Evolutionary conservation across 768 basidiomycete genomes (phyloP).

Genomic region (Tricholoma hemisulphureum): DNA sequence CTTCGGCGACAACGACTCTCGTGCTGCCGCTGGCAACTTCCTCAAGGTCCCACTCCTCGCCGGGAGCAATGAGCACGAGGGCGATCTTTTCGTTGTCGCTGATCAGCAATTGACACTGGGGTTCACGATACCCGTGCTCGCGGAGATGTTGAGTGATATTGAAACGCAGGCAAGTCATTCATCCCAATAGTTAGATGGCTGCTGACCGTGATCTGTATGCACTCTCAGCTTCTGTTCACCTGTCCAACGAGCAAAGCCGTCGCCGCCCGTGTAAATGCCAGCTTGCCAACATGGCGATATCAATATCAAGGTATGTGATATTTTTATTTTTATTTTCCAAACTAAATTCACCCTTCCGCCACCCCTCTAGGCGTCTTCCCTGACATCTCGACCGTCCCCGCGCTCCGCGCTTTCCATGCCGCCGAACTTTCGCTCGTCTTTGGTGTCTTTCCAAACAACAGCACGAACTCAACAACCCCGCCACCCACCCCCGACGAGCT

Average conservation of each 20-base stretch:
- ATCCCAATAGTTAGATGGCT: too few relatives aligned
- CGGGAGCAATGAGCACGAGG: conserved; percentile 29
- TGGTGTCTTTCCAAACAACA: conserved; percentile 32
- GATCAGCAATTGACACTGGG: neutral
- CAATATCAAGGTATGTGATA: conserved; percentile 20
- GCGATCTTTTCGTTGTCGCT: conserved; percentile 8
- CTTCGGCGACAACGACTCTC: conserved; percentile 26
- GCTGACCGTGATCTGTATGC: neutral
- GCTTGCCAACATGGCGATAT: conserved; percentile 19
- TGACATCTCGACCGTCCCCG: conserved; percentile 32
- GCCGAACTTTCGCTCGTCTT: conserved; percentile 41
- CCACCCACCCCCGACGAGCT: neutral
- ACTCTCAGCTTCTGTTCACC: conserved; percentile 24
- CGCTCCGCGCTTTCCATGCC: conserved; percentile 37
- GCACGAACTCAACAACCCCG: conserved; percentile 36
- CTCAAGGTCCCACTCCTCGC: conserved; percentile 13
- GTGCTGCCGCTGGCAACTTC: conserved; percentile 10
- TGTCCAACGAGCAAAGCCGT: conserved; percentile 30
- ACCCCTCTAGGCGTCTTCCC: conserved; percentile 34
- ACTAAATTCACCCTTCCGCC: too few relatives aligned
- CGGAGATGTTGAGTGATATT: conserved; percentile 6
- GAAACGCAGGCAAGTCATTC: neutral
- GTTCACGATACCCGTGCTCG: conserved; percentile 5
- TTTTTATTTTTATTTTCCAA: neutral
- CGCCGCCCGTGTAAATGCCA: conserved; percentile 26